Conservation (phyloP, 495 filamentous ascomycete species). For the Aspergillus steynii region DNA sequence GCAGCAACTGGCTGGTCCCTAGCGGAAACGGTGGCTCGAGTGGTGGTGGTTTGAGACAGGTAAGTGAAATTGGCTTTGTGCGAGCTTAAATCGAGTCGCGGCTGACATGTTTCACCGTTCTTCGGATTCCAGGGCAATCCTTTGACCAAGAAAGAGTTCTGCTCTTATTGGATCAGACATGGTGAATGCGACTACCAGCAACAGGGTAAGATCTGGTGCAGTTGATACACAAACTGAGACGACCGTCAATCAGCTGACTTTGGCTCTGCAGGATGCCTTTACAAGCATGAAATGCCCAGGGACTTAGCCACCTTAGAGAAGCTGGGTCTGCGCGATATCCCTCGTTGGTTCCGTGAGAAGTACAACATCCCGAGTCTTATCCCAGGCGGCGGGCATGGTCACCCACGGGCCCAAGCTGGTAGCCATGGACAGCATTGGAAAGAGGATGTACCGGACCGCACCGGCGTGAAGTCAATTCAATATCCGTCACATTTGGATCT, state of each 20-base stretch:
- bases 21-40: constrained; percentile 8
- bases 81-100: not conserved
- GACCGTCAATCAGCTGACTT: constrained; percentile 10
- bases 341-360: constrained; percentile 58
- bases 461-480: constrained; percentile 21
- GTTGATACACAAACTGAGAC: not conserved
- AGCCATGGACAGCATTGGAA: constrained; percentile 17
- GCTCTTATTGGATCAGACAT: constrained; percentile 82
- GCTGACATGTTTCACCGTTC: constrained; percentile 11
- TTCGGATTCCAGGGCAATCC: constrained; percentile 12
- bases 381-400: constrained; percentile 16
- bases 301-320: constrained; percentile 57
- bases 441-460: constrained; percentile 18
- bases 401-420: constrained; percentile 15
- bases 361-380: constrained; percentile 34
- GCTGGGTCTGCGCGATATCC: constrained; percentile 60
- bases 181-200: constrained; percentile 83
- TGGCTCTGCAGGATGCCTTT: constrained; percentile 62
- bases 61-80: constrained; percentile 13
- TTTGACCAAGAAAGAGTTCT: constrained; percentile 67
- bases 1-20: constrained; percentile 20
- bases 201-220: constrained; percentile 48
- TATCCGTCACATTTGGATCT: constrained; percentile 20
- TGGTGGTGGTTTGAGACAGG: constrained; percentile 19
- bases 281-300: constrained; percentile 82